Evolutionary conservation across 805 yeast genomes (phyloP).

Genomic region (Ogataea siamensis): DNA sequence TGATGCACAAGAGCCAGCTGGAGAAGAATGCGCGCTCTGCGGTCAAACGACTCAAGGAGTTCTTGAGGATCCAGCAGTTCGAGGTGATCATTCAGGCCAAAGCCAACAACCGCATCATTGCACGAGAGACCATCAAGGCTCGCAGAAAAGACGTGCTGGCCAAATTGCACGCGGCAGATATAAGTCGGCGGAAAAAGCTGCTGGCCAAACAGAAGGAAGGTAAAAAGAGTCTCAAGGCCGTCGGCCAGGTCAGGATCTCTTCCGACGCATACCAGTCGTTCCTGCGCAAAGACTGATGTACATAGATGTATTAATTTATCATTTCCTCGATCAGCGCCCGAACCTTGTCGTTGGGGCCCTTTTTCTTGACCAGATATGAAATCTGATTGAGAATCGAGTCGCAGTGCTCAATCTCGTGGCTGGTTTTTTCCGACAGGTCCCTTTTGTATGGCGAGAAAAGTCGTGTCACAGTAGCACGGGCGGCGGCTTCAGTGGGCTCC

Average conservation of each 20-base stretch:
- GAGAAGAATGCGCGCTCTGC: slow-evolving; percentile 73
- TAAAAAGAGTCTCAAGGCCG: slow-evolving; percentile 74
- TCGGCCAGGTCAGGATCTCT: slow-evolving; percentile 75
- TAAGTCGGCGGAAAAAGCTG: slow-evolving; percentile 84
- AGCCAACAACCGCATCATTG: slow-evolving; percentile 75
- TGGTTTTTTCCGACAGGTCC: not conserved
- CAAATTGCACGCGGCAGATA: slow-evolving; percentile 89
- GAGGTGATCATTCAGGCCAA: slow-evolving; percentile 92
- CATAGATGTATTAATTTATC: slow-evolving; percentile 5
- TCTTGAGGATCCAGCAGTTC: slow-evolving; percentile 75
- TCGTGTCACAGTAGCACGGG: slow-evolving; percentile 15
- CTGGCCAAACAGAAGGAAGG: slow-evolving; percentile 91
- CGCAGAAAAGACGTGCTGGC: slow-evolving; percentile 93
- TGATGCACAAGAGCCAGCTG: slow-evolving; percentile 79
- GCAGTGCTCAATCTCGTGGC: slow-evolving; percentile 11
- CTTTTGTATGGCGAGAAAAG: slow-evolving; percentile 16
- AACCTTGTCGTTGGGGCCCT: slow-evolving; percentile 15
- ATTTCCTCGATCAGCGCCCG: slow-evolving; percentile 21
- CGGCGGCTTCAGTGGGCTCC: not conserved
- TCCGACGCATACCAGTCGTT: slow-evolving; percentile 90
- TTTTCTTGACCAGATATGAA: slow-evolving; percentile 7
- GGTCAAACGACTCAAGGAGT: slow-evolving; percentile 80
- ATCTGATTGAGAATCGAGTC: slow-evolving; percentile 21
- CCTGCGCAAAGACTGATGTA: slow-evolving; percentile 40
- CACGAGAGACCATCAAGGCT: slow-evolving; percentile 92